A percentile compares a stretch with the other conserved stretches of the same genome.
Evolutionary conservation across 345 rosid genomes (phyloP).

Genomic region (Limnanthes douglasii): DNA sequence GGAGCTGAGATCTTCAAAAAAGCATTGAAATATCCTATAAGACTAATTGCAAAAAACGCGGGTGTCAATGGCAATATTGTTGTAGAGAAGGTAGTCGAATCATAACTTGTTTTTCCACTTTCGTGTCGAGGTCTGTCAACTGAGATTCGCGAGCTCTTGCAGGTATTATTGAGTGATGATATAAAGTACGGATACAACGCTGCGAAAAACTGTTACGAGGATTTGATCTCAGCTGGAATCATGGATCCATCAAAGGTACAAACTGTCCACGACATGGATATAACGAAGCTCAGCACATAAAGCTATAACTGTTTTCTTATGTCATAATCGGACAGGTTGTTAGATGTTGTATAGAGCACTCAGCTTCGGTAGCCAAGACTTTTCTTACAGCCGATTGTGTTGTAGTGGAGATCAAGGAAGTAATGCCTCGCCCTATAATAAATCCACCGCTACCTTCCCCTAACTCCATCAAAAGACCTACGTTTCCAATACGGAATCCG

Average conservation of each 20-base stretch:
- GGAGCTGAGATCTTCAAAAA: constrained; percentile 87
- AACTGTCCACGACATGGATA: background rate
- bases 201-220: constrained; percentile 57
- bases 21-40: constrained; percentile 69
- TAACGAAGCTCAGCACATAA: background rate
- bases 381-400: constrained; percentile 72
- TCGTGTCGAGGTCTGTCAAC: too few species aligned
- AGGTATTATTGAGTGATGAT: constrained; percentile 46
- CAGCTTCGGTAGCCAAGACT: constrained; percentile 79
- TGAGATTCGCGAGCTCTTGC: background rate
- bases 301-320: background rate
- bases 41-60: constrained; percentile 74
- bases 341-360: constrained; percentile 86
- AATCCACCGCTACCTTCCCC: constrained; percentile 27
- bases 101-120: too few species aligned
- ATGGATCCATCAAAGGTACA: constrained; percentile 87
- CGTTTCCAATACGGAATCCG: too few species aligned
- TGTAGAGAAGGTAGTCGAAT: constrained; percentile 39
- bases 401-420: constrained; percentile 55
- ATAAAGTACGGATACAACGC: constrained; percentile 73
- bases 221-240: constrained; percentile 64
- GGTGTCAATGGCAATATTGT: constrained; percentile 70
- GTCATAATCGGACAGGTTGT: constrained; percentile 38
- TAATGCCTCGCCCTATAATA: constrained; percentile 25
- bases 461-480: too few species aligned